Base-by-base conservation (phyloP, 345 rosid species). In the Aegle marmelos region DNA sequence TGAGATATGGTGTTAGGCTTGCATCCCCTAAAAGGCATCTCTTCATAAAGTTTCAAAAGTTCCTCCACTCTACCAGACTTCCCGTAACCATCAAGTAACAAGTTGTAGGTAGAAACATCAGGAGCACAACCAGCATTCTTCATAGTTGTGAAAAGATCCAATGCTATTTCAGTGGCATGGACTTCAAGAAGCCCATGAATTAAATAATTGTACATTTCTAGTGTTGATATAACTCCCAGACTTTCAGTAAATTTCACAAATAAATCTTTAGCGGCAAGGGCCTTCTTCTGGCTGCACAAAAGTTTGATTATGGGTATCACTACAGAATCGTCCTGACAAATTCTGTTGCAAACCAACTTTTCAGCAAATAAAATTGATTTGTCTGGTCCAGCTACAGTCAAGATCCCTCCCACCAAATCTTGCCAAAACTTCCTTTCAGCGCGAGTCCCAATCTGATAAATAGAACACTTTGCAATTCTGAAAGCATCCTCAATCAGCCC, bases 331-430 rank as follows among this genome's bases (percentile, higher is more conserved):
- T 89, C 90, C 72, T 5, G 73, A 79, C 92, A 91, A 61, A 91
- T 45, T 64, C 86, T 76, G 69, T 80, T 79, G 77, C 74, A 37
- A 30, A 85, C 89, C 89, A 92, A 83, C 75, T 79, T 88, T 84
- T 93, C 96, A 50, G 90, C 86, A 81, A 91, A 92, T 37, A 66
- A 76, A 80, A 91, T 75, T 54, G 94, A 82, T 41, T 90, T 87
- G 66, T 88, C 91, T 14, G 85, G 50, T 75, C 90, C 93, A 78
- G 90, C 91, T 82, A 84, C 91, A 77, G 78, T 81, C 83, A 92
- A 75, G 45, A 93, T 87, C 74, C 96, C 90, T 57, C 91, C 80
- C 86, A 93, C 84, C 72, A 95, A 83, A 79, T 93, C 97, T 86
- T 86, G 88, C 96, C 94, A 92, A 81, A 92, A 90, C 63, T 75